Conservation (phyloP, 2,329 filamentous ascomycete species). For the Sclerotinia glacialis region DNA sequence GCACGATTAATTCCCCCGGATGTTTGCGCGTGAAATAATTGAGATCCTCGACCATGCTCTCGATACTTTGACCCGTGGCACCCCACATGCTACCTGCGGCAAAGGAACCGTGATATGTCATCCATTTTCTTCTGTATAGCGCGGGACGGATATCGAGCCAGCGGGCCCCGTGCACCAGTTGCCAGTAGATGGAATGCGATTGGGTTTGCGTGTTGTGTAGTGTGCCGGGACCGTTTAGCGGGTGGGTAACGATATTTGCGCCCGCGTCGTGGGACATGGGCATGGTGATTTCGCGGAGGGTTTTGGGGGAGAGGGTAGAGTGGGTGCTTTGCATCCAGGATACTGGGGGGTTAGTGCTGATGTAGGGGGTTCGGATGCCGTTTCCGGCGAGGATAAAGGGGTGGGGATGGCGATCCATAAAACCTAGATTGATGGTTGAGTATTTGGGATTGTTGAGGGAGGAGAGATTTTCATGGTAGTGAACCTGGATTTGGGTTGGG, state of each 20-base stretch:
- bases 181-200: constrained; percentile 24
- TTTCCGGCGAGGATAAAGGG: constrained; percentile 30
- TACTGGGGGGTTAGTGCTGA: constrained; percentile 26
- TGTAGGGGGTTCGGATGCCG: constrained; percentile 23
- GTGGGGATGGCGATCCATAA: constrained; percentile 24
- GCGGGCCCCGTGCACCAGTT: constrained; percentile 28
- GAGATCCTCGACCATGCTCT: constrained; percentile 28
- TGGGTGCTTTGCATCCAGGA: constrained; percentile 32
- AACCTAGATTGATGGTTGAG: constrained; percentile 27
- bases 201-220: constrained; percentile 31
- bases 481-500: constrained; percentile 23
- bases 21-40: constrained; percentile 30
- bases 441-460: constrained; percentile 29
- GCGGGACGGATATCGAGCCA: constrained; percentile 32
- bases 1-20: constrained; percentile 32
- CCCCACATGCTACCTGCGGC: background rate
- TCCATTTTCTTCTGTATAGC: constrained; percentile 23
- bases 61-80: constrained; percentile 25
- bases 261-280: constrained; percentile 30
- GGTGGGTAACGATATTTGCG: constrained; percentile 25
- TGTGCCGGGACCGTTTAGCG: constrained; percentile 22
- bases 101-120: constrained; percentile 25
- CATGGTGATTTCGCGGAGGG: constrained; percentile 29
- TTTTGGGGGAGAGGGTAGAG: constrained; percentile 25
- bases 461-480: constrained; percentile 27